A percentile compares a stretch with the other conserved stretches of the same genome.
These are phyloP conservation scores for Pseudogymnoascus sp. DNA, from an alignment of 2,329 filamentous ascomycete species.

Conservation along the genomic window DNA sequence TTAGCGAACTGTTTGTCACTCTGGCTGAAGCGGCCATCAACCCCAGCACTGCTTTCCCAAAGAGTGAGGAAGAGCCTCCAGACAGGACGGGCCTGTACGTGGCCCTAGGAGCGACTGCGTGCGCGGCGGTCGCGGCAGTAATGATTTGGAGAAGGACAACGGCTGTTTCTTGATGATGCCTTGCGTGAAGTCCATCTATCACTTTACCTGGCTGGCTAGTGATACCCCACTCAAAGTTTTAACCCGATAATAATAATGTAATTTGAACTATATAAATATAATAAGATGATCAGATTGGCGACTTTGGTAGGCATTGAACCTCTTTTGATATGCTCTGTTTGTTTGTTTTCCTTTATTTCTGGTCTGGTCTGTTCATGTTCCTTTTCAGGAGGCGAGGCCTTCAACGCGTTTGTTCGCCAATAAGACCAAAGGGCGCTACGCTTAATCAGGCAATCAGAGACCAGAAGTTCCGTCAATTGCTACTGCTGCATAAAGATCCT, in stretches of 20 bases:
- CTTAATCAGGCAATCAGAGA: background rate
- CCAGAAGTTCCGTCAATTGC: slow-evolving; percentile 5
- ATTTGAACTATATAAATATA: background rate
- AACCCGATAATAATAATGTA: slow-evolving; percentile 7
- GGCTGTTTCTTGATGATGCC: slow-evolving; percentile 20
- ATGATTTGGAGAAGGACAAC: slow-evolving; percentile 50
- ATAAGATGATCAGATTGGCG: background rate
- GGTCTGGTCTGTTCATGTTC: background rate
- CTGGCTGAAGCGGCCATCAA: slow-evolving; percentile 88
- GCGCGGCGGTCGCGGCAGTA: slow-evolving; percentile 52
- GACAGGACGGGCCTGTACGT: slow-evolving; percentile 83
- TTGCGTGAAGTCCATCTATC: background rate
- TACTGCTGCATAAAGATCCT: slow-evolving; percentile 6
- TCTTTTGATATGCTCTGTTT: background rate
- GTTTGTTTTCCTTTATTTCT: background rate
- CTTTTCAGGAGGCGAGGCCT: slow-evolving; percentile 6
- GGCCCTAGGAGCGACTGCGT: slow-evolving; percentile 65
- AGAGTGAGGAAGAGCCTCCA: slow-evolving; percentile 74
- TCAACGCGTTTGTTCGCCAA: slow-evolving; percentile 8
- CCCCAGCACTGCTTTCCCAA: slow-evolving; percentile 80
- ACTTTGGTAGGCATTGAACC: background rate
- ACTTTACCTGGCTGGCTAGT: background rate
- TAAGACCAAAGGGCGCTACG: background rate
- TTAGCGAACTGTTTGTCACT: slow-evolving; percentile 85
- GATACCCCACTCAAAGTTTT: slow-evolving; percentile 5